Evolutionary conservation across 129 eudicot species (phyloP).

Genomic region (Logfia minima): DNA sequence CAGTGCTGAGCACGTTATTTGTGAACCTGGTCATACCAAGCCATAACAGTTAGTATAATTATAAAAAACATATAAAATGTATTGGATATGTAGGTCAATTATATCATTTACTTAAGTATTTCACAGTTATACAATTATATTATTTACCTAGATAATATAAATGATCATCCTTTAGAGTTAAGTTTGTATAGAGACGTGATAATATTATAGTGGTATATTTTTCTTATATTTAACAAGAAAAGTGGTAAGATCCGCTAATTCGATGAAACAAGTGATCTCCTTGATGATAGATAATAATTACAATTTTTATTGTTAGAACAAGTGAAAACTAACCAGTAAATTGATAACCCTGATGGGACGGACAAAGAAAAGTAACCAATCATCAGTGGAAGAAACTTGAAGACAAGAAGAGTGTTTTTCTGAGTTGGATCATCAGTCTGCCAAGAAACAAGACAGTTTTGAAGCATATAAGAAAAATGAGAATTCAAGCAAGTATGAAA

Average conservation of each 20-base stretch:
- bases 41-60: background rate
- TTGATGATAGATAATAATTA: background rate
- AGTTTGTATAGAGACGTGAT: background rate
- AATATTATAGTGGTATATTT: background rate
- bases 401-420: constrained; percentile 89
- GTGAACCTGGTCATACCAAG: constrained; percentile 61
- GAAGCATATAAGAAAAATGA: constrained; percentile 22
- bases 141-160: background rate
- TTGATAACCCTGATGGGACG: constrained; percentile 96
- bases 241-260: background rate
- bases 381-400: constrained; percentile 97
- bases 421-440: constrained; percentile 96
- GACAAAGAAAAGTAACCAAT: constrained; percentile 96
- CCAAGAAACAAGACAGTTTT: constrained; percentile 32
- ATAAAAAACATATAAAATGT: background rate
- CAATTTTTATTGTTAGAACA: background rate
- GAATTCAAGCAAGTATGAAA: background rate
- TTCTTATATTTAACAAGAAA: background rate
- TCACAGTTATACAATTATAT: background rate
- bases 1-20: constrained; percentile 93
- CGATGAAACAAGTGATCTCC: background rate
- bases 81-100: background rate
- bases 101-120: background rate
- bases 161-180: background rate
- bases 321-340: constrained; percentile 70